Conservation (phyloP, 805 yeast genomes). For the Spathaspora boniae region DNA sequence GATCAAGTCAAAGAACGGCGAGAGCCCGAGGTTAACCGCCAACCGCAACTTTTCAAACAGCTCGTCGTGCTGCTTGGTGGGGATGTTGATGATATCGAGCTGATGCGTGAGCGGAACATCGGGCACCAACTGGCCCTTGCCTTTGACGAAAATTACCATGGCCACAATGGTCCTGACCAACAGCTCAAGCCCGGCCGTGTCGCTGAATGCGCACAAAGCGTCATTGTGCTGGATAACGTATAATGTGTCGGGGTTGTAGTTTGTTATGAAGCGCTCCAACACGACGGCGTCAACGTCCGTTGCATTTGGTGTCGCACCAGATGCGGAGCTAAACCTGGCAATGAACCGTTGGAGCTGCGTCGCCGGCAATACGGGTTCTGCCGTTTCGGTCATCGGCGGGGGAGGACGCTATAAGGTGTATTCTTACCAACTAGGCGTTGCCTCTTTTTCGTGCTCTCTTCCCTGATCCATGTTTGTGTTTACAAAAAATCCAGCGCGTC, state of each 20-base stretch:
- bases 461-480: no score
- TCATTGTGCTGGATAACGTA: slow-evolving; percentile 13
- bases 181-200: slow-evolving; percentile 6
- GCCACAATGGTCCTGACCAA: slow-evolving; percentile 8
- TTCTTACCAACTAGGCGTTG: no score
- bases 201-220: slow-evolving; percentile 10
- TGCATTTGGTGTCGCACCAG: no score
- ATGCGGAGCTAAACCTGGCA: no score
- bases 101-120: slow-evolving; percentile 23
- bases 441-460: no score
- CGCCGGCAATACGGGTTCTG: no score
- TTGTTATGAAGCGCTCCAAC: slow-evolving; percentile 17
- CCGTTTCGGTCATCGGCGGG: no score
- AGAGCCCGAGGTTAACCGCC: slow-evolving; percentile 59
- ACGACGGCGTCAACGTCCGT: slow-evolving; percentile 1
- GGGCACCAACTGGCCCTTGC: slow-evolving; percentile 26
- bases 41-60: slow-evolving; percentile 54
- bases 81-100: slow-evolving; percentile 33
- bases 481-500: no score
- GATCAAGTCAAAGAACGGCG: slow-evolving; percentile 64
- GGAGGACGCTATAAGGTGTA: no score
- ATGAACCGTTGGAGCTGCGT: no score
- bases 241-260: slow-evolving; percentile 19
- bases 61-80: slow-evolving; percentile 14
- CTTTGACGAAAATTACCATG: slow-evolving; percentile 42